Evolutionary conservation across 352 stramenopile genomes (phyloP), one percentile per base, ranked within the genome.

Genomic region (Globisporangium camurandrum): DNA sequence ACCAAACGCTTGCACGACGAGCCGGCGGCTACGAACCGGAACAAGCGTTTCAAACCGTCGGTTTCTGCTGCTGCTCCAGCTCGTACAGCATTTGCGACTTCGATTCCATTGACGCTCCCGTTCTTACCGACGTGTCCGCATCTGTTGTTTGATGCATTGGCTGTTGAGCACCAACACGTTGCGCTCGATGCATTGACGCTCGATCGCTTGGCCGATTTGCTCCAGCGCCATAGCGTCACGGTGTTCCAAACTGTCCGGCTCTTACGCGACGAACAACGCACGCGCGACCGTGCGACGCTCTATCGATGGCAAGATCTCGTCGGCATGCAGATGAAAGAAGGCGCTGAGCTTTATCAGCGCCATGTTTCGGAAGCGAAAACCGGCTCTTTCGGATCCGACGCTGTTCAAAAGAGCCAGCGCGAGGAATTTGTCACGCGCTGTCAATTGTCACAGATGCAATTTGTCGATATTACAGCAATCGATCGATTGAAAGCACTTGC

Each of bases 291-390:
- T 0, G 79, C 86, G 46, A 86, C 76, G 64, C 45, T 90, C 17
- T 82, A 86, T 31, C 79, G 79, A 17, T 90, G 79, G 79, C 79
- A 90, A 54, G 79, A 90, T 26, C 64, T 90, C 24, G 66, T 90
- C 19, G 62, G 63, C 8, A 86, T 84, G 75, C 79, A 90, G 51
- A 90, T 90, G 79, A 88, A 88, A 42, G 79, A 90, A 61, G 75
- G 79, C 27, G 77, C 64, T 31, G 78, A 88, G 26, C 54, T 90
- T 17, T 88, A 79, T 42, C 61, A 65, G 5, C 74, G 73, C 14
- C 78, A 90, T 23, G 57, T 69, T 12, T 62, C 62, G 23, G 48
- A 71, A 0, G 75, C 86, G 46, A n/a, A n/a, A n/a, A n/a, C n/a
- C n/a, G n/a, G n/a, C n/a, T n/a, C n/a, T n/a, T n/a, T n/a, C n/a